Conservation (phyloP, 164 flowering plant genomes). For the Tetracentron sinense region DNA sequence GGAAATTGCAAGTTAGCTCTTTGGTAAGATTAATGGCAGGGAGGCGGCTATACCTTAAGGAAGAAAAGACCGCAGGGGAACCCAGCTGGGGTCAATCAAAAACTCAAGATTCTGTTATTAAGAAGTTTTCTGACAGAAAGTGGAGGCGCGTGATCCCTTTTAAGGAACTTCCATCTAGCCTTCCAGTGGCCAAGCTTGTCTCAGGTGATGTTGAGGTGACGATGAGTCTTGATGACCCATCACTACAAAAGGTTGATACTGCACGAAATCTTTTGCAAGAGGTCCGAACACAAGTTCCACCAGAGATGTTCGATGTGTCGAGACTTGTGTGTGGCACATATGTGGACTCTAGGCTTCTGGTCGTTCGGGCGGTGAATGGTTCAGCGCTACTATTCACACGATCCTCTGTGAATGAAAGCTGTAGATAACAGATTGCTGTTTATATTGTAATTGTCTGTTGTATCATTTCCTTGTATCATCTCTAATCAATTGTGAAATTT, state of each 20-base stretch:
- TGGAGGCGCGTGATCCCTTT: slow-evolving; percentile 52
- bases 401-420: slow-evolving; percentile 31
- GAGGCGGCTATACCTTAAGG: slow-evolving; percentile 55
- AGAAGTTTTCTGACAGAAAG: slow-evolving; percentile 37
- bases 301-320: slow-evolving; percentile 83
- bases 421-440: slow-evolving; percentile 16
- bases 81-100: slow-evolving; percentile 16
- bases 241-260: slow-evolving; percentile 28
- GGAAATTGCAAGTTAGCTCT: slow-evolving; percentile 51
- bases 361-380: slow-evolving; percentile 70
- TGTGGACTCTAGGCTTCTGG: slow-evolving; percentile 66
- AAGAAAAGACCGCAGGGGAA: slow-evolving; percentile 31
- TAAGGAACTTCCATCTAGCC: slow-evolving; percentile 72
- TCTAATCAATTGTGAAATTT: too few species aligned
- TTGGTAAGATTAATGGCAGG: slow-evolving; percentile 51
- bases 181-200: slow-evolving; percentile 66
- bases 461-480: neutral
- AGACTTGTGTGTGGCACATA: slow-evolving; percentile 79
- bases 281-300: slow-evolving; percentile 64
- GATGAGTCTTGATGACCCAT: slow-evolving; percentile 46
- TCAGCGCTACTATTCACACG: slow-evolving; percentile 74
- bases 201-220: slow-evolving; percentile 54
- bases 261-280: slow-evolving; percentile 54
- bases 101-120: slow-evolving; percentile 27
- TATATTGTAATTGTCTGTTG: neutral